These are phyloP conservation scores for Pelargonium exstipulatum DNA, from an alignment of 441 rosid species.

Conservation along the genomic window DNA sequence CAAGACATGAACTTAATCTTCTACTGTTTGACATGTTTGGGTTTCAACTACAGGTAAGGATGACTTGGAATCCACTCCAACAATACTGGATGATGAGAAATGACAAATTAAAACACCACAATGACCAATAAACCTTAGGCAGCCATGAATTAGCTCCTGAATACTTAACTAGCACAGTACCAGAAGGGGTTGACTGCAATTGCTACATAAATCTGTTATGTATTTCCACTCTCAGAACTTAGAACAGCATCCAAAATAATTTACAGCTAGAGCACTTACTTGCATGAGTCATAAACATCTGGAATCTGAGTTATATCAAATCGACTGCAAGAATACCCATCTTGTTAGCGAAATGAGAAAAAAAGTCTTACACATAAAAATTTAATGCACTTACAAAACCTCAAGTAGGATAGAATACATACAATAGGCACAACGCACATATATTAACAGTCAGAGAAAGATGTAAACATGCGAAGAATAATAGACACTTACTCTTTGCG, in stretches of 20 bases:
- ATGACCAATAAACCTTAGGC: not conserved
- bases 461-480: conserved; percentile 11
- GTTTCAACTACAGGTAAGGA: not conserved
- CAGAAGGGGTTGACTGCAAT: not conserved
- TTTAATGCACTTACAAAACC: not conserved
- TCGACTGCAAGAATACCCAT: conserved; percentile 34
- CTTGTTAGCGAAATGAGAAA: not conserved
- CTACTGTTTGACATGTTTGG: not conserved
- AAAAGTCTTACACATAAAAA: not conserved
- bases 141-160: not conserved
- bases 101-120: not conserved
- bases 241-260: conserved; percentile 8
- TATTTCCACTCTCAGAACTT: conserved; percentile 6
- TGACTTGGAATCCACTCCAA: not conserved
- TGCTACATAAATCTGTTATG: not conserved
- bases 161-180: not conserved
- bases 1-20: conserved; percentile 3
- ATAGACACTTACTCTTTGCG: conserved; percentile 71
- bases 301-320: conserved; percentile 99
- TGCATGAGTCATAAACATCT: conserved; percentile 99
- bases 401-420: not conserved
- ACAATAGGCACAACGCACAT: not conserved
- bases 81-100: not conserved
- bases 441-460: not conserved
- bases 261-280: conserved; percentile 55